Percentiles rank a stretch among this genome's conserved stretches.
Conservation (phyloP, 1,284 basidiomycete species). For the Ganoderma lucidum region DNA sequence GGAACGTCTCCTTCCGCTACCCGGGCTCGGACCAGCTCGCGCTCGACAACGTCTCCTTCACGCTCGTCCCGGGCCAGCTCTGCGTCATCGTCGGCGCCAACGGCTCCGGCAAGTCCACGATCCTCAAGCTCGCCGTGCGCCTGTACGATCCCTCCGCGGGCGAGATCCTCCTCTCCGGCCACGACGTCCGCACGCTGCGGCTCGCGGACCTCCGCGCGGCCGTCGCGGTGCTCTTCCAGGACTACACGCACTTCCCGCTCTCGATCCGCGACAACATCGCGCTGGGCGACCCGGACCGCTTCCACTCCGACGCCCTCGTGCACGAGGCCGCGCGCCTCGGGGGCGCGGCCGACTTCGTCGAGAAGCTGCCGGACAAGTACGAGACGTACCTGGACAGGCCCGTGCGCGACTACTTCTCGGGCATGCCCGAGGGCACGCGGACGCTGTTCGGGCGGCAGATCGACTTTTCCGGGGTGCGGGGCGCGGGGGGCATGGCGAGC, state of each 20-base stretch:
- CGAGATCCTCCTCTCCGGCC: conserved; percentile 68
- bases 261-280: conserved; percentile 82
- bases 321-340: conserved; percentile 70
- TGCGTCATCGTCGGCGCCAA: conserved; percentile 84
- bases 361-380: conserved; percentile 68
- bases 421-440: conserved; percentile 68
- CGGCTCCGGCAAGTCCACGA: conserved; percentile 81
- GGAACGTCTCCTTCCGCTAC: conserved; percentile 79
- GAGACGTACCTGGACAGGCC: conserved; percentile 77
- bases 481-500: conserved; percentile 50
- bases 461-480: conserved; percentile 58
- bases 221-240: conserved; percentile 78
- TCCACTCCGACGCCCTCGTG: conserved; percentile 64
- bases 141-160: conserved; percentile 76
- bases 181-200: conserved; percentile 66
- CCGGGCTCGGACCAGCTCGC: conserved; percentile 66
- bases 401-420: conserved; percentile 73
- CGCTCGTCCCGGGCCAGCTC: conserved; percentile 72
- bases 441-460: conserved; percentile 68
- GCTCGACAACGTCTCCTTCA: conserved; percentile 72
- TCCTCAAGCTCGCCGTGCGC: conserved; percentile 75
- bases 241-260: conserved; percentile 79
- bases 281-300: conserved; percentile 66
- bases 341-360: conserved; percentile 70
- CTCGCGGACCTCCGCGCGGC: conserved; percentile 69